Base-by-base conservation (phyloP, 257 asterid genomes). In the Fraxinus excelsior region DNA sequence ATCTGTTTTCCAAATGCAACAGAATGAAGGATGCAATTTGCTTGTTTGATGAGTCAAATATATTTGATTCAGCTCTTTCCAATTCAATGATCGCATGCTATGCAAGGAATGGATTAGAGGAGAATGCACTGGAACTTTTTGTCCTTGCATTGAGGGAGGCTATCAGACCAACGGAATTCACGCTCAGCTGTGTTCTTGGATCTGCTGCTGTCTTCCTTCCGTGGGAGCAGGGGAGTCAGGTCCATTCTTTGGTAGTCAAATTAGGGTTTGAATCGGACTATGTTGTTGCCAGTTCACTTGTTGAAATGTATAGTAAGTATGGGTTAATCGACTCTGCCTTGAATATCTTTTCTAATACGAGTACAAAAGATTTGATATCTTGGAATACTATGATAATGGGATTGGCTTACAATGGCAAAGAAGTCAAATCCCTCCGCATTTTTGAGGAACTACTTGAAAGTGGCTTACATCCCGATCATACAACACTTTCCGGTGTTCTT, bases 21-120 rank as follows among this genome's bases (percentile, higher is more conserved):
- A 90, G 89, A 84, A 37, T 88, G 64, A 88, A 81, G 73, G 80
- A 83, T 67, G 88, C 96, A 34, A 23, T 74, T 71, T 72, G 53
- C 23, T 79, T 90, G 60, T 88, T 90, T 72, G 72, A 86, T 40
- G 88, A 83, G 46, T 85, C 88, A 3, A 42, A 21, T 71, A 70
- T 34, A 53, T 77, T 86, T 69, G 90, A 92, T 74, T 85, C 87
- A 73, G 86, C 88, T 77, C 67, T 82, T 70, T 81, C 85, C 85
- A 85, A 87, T 81, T 85, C 97, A 16, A 88, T 92, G 91, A 83
- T 92, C 70, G 91, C 94, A 13, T 86, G 91, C 82, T 88, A 84
- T 74, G 87, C 89, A 2, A 82, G 71, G 84, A 88, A 90, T 79
- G 74, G 35, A 12, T 62, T 82, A 13, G 87, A 75, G 78, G 92